A percentile compares a stretch with the other conserved stretches of the same genome.
phyloP scores from a whole-genome alignment of 768 basidiomycete genomes.

The Postia placenta region DNA sequence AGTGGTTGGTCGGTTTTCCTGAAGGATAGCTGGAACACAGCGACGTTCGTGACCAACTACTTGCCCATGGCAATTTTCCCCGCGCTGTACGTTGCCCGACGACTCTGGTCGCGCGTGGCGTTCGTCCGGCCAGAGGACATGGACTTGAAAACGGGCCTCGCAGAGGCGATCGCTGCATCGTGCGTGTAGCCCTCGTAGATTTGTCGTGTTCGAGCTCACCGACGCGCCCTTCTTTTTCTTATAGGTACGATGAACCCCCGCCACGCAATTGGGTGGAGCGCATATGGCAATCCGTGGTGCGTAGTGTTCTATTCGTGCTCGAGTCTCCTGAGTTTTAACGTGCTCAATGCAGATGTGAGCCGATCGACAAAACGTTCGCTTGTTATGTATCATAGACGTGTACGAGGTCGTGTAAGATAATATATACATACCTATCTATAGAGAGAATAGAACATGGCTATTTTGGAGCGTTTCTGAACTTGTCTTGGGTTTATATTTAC shows the following conservation, averaged over 20 bases:
- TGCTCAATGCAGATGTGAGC: not conserved
- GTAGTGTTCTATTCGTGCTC: not conserved
- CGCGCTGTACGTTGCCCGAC: slow-evolving; percentile 32
- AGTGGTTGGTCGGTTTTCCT: slow-evolving; percentile 38
- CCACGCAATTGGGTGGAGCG: slow-evolving; percentile 27
- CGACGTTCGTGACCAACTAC: slow-evolving; percentile 38
- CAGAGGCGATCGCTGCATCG: slow-evolving; percentile 31
- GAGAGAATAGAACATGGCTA: not conserved
- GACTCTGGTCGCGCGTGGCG: slow-evolving; percentile 11
- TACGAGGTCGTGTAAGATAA: not conserved
- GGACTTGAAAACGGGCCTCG: slow-evolving; percentile 37
- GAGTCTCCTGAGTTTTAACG: not conserved
- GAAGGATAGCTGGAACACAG: slow-evolving; percentile 30
- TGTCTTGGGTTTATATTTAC: not conserved
- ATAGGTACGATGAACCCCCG: slow-evolving; percentile 26
- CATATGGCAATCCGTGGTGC: slow-evolving; percentile 30
- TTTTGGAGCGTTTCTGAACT: not conserved
- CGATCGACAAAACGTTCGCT: too few species aligned
- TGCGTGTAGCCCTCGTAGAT: slow-evolving; percentile 9
- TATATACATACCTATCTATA: not conserved
- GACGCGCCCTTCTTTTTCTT: not conserved
- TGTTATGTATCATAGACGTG: not conserved
- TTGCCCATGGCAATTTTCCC: slow-evolving; percentile 40
- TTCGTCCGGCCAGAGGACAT: slow-evolving; percentile 27
- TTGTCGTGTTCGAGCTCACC: not conserved